Evolutionary conservation across 129 eudicot species (phyloP).

Genomic region (Scalesia atractyloides): DNA sequence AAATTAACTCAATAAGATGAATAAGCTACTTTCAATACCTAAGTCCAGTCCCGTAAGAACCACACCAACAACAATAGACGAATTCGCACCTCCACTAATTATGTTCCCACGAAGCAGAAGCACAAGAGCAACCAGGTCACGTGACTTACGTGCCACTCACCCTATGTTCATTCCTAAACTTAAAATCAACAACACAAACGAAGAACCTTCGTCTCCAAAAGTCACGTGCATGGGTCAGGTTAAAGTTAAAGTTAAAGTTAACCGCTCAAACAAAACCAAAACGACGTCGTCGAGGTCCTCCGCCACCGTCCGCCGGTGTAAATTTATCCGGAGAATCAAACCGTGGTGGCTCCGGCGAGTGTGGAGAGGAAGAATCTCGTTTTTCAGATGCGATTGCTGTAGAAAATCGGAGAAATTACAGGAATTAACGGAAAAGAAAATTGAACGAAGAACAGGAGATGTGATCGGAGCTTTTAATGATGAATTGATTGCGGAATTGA

Average conservation of each 20-base stretch:
- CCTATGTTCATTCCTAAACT: slow-evolving; percentile 44
- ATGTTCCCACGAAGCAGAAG: slow-evolving; percentile 64
- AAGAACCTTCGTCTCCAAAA: slow-evolving; percentile 85
- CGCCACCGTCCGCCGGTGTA: slow-evolving; percentile 20
- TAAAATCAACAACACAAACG: slow-evolving; percentile 20
- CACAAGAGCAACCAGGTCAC: slow-evolving; percentile 56
- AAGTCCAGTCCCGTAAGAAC: slow-evolving; percentile 58
- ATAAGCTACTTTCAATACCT: slow-evolving; percentile 49
- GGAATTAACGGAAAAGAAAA: slow-evolving; percentile 28
- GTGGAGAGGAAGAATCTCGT: slow-evolving; percentile 26
- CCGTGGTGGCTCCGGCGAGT: slow-evolving; percentile 28
- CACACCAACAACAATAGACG: slow-evolving; percentile 33
- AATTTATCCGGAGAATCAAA: slow-evolving; percentile 19
- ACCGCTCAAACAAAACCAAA: slow-evolving; percentile 40
- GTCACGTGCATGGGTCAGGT: slow-evolving; percentile 98
- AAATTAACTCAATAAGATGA: slow-evolving; percentile 15
- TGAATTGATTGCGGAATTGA: slow-evolving; percentile 13
- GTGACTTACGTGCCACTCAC: slow-evolving; percentile 51
- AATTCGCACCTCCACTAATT: slow-evolving; percentile 65
- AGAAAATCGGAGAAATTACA: slow-evolving; percentile 21
- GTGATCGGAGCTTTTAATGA: slow-evolving; percentile 9
- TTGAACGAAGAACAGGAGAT: background rate
- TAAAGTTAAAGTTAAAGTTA: slow-evolving; percentile 56
- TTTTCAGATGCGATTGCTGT: slow-evolving; percentile 44
- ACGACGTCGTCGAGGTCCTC: background rate